phyloP scores from a whole-genome alignment of 2,329 filamentous ascomycete species.

The Metarhizium album region DNA sequence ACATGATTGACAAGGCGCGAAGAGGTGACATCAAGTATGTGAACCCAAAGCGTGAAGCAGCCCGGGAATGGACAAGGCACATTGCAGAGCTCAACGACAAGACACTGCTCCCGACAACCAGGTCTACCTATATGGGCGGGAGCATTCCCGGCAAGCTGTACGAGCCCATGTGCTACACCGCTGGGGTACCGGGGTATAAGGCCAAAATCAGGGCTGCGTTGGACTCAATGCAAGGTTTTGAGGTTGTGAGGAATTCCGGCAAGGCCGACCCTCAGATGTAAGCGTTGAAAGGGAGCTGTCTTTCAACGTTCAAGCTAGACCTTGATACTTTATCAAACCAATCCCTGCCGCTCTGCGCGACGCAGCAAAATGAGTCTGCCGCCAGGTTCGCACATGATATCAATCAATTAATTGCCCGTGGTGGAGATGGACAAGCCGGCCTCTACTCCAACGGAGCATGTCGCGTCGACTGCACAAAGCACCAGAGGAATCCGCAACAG shows the following conservation, averaged over 20 bases:
- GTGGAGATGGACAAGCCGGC: too few relatives aligned
- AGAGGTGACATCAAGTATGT: slow-evolving; percentile 34
- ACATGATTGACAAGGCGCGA: slow-evolving; percentile 37
- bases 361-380: too few relatives aligned
- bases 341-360: too few relatives aligned
- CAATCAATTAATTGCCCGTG: too few relatives aligned
- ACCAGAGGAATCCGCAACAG: too few relatives aligned
- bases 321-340: too few relatives aligned
- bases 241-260: slow-evolving; percentile 7
- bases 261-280: too few relatives aligned
- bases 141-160: slow-evolving; percentile 41
- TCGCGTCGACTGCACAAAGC: too few relatives aligned
- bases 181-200: slow-evolving; percentile 26
- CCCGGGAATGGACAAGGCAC: slow-evolving; percentile 36
- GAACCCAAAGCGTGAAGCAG: slow-evolving; percentile 34
- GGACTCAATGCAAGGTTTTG: slow-evolving; percentile 25
- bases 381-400: too few relatives aligned
- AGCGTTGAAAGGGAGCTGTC: too few relatives aligned
- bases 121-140: slow-evolving; percentile 45
- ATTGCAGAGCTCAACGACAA: slow-evolving; percentile 35
- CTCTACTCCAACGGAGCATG: too few relatives aligned
- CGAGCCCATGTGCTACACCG: slow-evolving; percentile 40
- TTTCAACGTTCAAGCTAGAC: too few relatives aligned
- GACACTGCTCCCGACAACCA: slow-evolving; percentile 37
- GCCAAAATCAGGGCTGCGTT: slow-evolving; percentile 22